Percentiles rank a stretch among this genome's conserved stretches.
Evolutionary conservation across 305 asterid species (phyloP).

Genomic region (Fraxinus floribunda): DNA sequence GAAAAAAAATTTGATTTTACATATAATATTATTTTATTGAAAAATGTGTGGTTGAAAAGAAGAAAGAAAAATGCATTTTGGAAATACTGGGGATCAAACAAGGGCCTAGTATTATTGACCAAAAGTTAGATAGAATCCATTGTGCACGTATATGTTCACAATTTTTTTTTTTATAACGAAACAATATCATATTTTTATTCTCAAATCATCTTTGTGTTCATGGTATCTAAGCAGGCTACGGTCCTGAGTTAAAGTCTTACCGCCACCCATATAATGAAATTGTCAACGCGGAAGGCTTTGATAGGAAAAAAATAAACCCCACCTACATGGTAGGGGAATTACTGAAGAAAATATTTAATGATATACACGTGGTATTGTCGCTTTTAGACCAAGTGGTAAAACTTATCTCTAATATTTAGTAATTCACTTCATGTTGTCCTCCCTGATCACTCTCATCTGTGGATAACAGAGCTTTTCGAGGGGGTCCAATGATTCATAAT

Average conservation of each 20-base stretch:
- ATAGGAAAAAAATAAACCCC: background rate
- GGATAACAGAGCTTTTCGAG: slow-evolving; percentile 4
- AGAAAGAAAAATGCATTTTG: too few relatives aligned
- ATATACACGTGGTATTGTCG: background rate
- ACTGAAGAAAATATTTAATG: background rate
- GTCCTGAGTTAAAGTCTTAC: background rate
- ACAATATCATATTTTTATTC: background rate
- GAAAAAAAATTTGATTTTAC: too few relatives aligned
- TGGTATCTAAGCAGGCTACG: background rate
- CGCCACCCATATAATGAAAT: background rate
- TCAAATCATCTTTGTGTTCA: background rate
- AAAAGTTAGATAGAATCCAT: background rate
- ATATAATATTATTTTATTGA: background rate
- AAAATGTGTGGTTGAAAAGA: too few relatives aligned
- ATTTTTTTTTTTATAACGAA: background rate
- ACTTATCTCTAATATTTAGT: background rate
- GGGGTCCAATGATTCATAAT: slow-evolving; percentile 4
- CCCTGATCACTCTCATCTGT: slow-evolving; percentile 12
- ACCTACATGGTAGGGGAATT: background rate
- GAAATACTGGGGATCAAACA: too few relatives aligned
- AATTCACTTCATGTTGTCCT: background rate
- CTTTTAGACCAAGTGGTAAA: background rate
- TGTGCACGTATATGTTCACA: background rate
- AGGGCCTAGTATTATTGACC: background rate
- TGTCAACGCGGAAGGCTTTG: background rate